phyloP scores from a whole-genome alignment of 2,329 filamentous ascomycete species.

The Phaeosphaeria sp. region DNA sequence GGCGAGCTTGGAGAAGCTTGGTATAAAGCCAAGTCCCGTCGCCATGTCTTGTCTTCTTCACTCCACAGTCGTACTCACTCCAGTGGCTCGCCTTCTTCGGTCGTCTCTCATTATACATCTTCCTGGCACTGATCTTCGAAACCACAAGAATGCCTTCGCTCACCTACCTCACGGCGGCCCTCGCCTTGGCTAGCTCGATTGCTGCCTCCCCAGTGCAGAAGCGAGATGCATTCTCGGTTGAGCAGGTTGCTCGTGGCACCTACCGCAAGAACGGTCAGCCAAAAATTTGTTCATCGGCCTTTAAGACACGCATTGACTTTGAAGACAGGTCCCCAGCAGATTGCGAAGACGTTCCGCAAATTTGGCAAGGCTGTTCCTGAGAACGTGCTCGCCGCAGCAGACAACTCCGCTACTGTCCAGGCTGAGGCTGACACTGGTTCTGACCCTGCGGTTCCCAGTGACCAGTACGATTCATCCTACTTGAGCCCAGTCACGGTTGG shows the following conservation, averaged over 20 bases:
- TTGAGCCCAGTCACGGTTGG: conserved; percentile 67
- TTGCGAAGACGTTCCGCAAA: conserved; percentile 52
- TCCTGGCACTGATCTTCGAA: conserved; percentile 1
- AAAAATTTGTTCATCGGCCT: neutral
- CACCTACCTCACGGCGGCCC: conserved; percentile 37
- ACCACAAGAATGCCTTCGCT: conserved; percentile 42
- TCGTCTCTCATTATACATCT: conserved; percentile 12
- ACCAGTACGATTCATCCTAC: conserved; percentile 44
- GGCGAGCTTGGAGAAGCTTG: conserved; percentile 16
- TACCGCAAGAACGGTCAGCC: conserved; percentile 42
- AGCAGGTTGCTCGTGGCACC: conserved; percentile 38
- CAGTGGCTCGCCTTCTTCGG: conserved; percentile 11
- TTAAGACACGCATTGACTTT: neutral
- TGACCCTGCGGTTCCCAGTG: conserved; percentile 50
- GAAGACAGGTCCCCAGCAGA: conserved; percentile 35
- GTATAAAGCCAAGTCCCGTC: conserved; percentile 36
- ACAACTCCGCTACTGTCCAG: conserved; percentile 26
- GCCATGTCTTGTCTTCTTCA: conserved; percentile 25
- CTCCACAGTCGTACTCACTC: conserved; percentile 16
- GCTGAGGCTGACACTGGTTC: conserved; percentile 38
- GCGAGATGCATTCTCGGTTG: conserved; percentile 36
- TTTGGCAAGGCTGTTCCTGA: conserved; percentile 39
- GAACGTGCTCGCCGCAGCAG: conserved; percentile 39
- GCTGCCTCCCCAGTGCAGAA: conserved; percentile 40
- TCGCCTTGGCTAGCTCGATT: conserved; percentile 36